Base-by-base conservation (phyloP, 345 rosid species). In the Dipteronia sinensis region DNA sequence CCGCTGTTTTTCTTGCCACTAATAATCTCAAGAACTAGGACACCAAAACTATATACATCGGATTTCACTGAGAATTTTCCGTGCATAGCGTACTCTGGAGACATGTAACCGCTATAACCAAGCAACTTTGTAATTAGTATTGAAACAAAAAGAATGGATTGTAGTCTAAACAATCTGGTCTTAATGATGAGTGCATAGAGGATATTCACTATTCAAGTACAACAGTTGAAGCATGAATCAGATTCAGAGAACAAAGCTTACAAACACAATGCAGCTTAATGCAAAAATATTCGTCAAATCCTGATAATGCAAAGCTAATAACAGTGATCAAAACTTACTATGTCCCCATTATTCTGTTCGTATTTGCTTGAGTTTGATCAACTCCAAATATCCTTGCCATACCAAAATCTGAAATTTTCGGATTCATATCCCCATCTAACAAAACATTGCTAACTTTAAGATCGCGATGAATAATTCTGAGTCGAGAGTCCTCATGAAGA, bases 391-490 rank as follows among this genome's bases (percentile, higher is more conserved):
- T 80, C 65, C 84, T 84, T 0, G 86, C 84, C 77, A 78, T 75
- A 11, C 86, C 83, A 15, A 83, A 83, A 78, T 83, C 82, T 10
- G 82, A 80, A 63, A 83, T 72, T 62, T 83, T 83, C 0, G 86
- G 71, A 12, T 69, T 69, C 83, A 83, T 83, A 7, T 75, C 51
- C 0, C 7, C 31, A 15, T 86, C 89, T 70, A 83, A 76, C 53
- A 85, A 73, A 19, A 89, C 72, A 66, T 89, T 88, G 47, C 87
- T 86, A 1, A 84, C 83, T 81, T 90, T 89, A 13, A 91, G 83
- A 81, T 91, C 90, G 46, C 86, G 87, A 38, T 90, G 94, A 55
- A 90, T 85, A 73, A 89, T 89, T 20, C 76, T 78, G 4, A 83
- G 82, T 20, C 85, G 75, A 31, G 92, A 90, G 68, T 85, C 91